A percentile compares a stretch with the other conserved stretches of the same genome.
These are phyloP conservation scores for Hypseocharis bilobata DNA, from an alignment of 441 rosid species.

Conservation along the genomic window DNA sequence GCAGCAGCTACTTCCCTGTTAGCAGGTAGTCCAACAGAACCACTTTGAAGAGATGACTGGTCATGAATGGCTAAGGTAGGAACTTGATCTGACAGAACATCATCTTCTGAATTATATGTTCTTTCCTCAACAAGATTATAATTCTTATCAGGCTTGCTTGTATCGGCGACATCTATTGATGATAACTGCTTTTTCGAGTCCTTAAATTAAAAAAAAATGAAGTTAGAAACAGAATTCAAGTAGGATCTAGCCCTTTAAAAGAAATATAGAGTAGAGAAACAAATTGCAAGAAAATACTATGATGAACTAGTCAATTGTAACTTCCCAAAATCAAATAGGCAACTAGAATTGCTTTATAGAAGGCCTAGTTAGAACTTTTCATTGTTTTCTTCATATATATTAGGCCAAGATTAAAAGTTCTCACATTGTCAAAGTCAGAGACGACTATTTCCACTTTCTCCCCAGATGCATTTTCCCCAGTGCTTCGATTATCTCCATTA, in stretches of 20 bases:
- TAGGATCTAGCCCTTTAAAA: not conserved
- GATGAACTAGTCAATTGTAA: constrained; percentile 1
- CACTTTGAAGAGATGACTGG: constrained; percentile 36
- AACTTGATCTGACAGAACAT: constrained; percentile 57
- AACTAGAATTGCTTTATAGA: not conserved
- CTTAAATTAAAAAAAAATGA: constrained; percentile 36
- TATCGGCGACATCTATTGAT: constrained; percentile 32
- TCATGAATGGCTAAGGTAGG: constrained; percentile 64
- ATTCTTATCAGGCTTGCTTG: constrained; percentile 35
- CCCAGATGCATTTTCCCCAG: constrained; percentile 36
- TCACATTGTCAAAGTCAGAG: constrained; percentile 37
- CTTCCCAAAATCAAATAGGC: not conserved
- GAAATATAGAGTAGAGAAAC: too few species aligned
- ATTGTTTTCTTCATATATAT: not conserved
- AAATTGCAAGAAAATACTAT: too few species aligned
- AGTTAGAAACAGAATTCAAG: not conserved
- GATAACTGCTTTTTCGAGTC: constrained; percentile 41
- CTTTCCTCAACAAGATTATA: constrained; percentile 38
- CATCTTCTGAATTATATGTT: constrained; percentile 46
- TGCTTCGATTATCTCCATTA: constrained; percentile 43
- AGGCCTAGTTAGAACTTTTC: not conserved
- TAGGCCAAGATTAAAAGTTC: constrained; percentile 19
- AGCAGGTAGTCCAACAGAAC: constrained; percentile 33
- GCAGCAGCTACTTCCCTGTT: constrained; percentile 30
- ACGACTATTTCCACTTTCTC: constrained; percentile 36